A percentile compares a stretch with the other conserved stretches of the same genome.
These are phyloP conservation scores for Asterophora lycoperdoides DNA, from an alignment of 768 basidiomycete species.

Conservation along the genomic window DNA sequence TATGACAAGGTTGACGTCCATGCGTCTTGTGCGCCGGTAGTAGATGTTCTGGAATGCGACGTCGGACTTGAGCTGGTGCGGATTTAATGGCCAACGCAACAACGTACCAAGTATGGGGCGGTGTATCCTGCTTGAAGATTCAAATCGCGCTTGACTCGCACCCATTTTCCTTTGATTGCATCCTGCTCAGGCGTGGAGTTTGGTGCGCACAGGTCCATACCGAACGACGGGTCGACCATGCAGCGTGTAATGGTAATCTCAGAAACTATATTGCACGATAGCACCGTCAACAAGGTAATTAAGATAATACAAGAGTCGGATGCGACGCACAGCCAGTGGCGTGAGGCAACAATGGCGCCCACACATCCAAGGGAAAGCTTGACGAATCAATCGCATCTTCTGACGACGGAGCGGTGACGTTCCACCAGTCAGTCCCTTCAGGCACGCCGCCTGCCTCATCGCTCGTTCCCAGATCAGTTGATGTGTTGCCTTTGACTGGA, in stretches of 20 bases:
- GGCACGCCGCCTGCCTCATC: conserved; percentile 11
- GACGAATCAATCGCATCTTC: conserved; percentile 48
- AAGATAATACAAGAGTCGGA: neutral
- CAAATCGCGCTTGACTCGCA: conserved; percentile 77
- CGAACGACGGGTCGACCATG: conserved; percentile 54
- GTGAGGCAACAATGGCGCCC: conserved; percentile 73
- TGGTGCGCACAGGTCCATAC: conserved; percentile 63
- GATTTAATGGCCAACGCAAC: neutral
- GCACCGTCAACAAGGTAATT: neutral
- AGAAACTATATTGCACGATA: conserved; percentile 49
- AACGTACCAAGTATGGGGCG: conserved; percentile 53
- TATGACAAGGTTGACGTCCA: conserved; percentile 76
- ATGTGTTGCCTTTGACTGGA: conserved; percentile 12
- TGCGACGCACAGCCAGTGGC: conserved; percentile 64
- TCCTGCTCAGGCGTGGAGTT: conserved; percentile 66
- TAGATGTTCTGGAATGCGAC: conserved; percentile 51
- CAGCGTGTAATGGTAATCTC: conserved; percentile 75
- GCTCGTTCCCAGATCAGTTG: conserved; percentile 10
- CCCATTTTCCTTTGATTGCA: conserved; percentile 83
- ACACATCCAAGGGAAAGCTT: conserved; percentile 74
- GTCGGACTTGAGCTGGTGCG: neutral
- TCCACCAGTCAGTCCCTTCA: conserved; percentile 65
- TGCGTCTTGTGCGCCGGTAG: conserved; percentile 80
- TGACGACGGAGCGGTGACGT: conserved; percentile 37
- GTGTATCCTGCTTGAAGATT: conserved; percentile 59